phyloP scores from a whole-genome alignment of 2,329 filamentous ascomycete species.

The Capronia americana region DNA sequence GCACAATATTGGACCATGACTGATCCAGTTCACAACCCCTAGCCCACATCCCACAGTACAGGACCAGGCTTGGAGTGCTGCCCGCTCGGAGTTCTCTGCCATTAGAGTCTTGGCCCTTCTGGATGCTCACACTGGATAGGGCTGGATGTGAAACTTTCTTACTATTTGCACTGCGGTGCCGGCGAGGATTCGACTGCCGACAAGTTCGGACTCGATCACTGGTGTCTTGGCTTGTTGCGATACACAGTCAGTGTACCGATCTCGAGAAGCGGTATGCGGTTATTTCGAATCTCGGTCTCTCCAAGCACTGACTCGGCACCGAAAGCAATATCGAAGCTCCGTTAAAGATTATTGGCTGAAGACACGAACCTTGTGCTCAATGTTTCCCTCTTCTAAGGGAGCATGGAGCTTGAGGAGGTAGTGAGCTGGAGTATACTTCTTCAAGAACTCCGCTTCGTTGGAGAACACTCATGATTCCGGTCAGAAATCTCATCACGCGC shows the following conservation, averaged over 20 bases:
- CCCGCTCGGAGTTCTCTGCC: not conserved
- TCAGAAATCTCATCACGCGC: not conserved
- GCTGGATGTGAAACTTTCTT: not conserved
- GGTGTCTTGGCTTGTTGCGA: not conserved
- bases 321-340: not conserved
- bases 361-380: not conserved
- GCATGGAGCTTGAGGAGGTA: not conserved
- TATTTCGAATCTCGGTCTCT: not conserved
- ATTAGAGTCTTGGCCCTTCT: not conserved
- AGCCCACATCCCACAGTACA: not conserved
- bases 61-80: not conserved
- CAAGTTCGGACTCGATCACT: not conserved
- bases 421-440: not conserved
- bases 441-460: not conserved
- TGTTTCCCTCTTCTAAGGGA: not conserved
- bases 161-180: not conserved
- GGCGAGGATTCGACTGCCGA: not conserved
- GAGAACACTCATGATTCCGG: not conserved
- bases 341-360: not conserved
- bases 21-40: not conserved
- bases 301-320: not conserved
- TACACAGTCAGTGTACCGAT: not conserved
- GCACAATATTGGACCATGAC: not conserved
- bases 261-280: not conserved
- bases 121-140: not conserved